Evolutionary conservation across 2,329 filamentous ascomycete species (phyloP), one percentile per base, ranked within the genome.

Genomic region (Fonsecaea pugnacius): DNA sequence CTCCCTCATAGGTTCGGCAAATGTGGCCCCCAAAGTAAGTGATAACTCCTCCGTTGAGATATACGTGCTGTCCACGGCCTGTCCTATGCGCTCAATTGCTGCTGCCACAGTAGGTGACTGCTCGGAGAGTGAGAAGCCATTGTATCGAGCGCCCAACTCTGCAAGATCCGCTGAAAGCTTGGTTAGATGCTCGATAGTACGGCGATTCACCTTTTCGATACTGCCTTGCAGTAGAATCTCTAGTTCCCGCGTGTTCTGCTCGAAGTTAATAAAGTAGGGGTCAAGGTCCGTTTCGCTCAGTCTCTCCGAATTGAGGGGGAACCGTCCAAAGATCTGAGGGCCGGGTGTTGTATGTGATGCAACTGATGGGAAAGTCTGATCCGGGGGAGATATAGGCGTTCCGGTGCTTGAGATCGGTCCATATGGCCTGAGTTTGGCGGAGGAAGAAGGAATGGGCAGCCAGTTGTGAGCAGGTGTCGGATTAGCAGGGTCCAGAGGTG

Each of bases 1-100:
- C 78, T 99, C 95, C 61, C 96, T 87, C 92, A 99, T 97, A 0
- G 95, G 95, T 74, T 99, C 96, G 0, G 96, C 92, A 74, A 99
- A 99, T 70, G 88, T 95, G 36, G 94, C 93, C 21, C 93, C 93
- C n/a, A 99, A 80, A 0, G 90, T 90, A 1, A 87, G 88, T 0
- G 93, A 93, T 2, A 99, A 82, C 75, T 99, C 95, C 72, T 96
- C 91, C 0, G 94, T 98, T 9, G 91, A 92, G 69, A 99, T 93
- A 75, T 98, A 99, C 0, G 95, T 97, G 9, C 91, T 91, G 75
- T 99, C 95, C 8, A 94, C 92, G 1, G 95, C 95, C 78, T 99
- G 95, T 0, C 95, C 95, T 52, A 96, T 86, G 67, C 93, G 89
- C 77, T 99, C 95, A 69, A 99, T 97, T 0, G 95, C 95, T 12